Evolutionary conservation across 2,329 filamentous ascomycete genomes (phyloP), one percentile per base, ranked within the genome.

Genomic region (Colletotrichum nymphaeae): DNA sequence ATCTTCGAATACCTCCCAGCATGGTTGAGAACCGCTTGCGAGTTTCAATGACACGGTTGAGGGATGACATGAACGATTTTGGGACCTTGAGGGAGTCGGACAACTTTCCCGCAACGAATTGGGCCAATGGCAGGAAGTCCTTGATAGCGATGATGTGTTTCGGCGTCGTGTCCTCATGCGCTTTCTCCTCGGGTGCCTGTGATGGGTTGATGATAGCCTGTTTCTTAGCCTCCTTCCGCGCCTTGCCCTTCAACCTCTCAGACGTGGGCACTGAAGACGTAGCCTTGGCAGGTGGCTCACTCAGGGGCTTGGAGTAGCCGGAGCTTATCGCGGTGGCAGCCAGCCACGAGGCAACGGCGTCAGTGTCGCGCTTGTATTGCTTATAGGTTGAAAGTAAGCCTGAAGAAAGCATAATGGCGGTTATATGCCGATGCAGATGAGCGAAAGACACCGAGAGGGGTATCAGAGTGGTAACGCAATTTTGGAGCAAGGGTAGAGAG

Each of bases 281-380:
- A 28, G 55, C 55, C 24, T 19, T 30, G 24, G 56, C 24, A 37
- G 19, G 14, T 30, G 55, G 55, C 28, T 30, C 24, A 30, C 26
- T 57, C 26, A 57, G 55, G 16, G 63, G 63, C 16, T 78, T 74
- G 11, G 78, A 57, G 59, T 79, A 84, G 4, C 83, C 83, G 53
- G 76, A 77, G 3, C 76, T 73, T 63, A 79, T 82, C 52, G 84
- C 84, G 0, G 83, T 85, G 1, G 80, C 81, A 2, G 82, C 83
- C 8, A 86, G 82, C 84, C 84, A 86, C 37, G 78, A 76, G 1
- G 82, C 83, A 11, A 86, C 79, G 2, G 79, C 77, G 49, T 84
- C 76, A 0, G 81, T 84, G 67, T 86, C 84, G n/a, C 80, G 70
- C 71, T 84, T 86, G 76, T 86, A 86, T 67, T 81, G 79, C 24